Conservation (phyloP, 2,329 filamentous ascomycete species). For the Sporothrix brasiliensis region DNA sequence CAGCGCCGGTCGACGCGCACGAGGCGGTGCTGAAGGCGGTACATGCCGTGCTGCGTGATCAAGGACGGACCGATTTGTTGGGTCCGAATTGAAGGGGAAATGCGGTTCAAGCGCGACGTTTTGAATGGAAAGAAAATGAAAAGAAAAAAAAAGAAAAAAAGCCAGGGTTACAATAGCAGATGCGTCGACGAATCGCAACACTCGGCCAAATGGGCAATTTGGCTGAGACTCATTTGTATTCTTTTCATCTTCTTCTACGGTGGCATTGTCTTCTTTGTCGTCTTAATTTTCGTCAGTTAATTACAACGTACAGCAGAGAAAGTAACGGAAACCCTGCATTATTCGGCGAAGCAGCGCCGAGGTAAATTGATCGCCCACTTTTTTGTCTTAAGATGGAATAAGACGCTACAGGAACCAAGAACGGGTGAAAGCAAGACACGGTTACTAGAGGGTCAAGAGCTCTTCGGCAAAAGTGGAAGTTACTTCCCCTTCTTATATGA, state of each 20-base stretch:
- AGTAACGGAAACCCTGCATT: background rate
- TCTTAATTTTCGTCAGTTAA: background rate
- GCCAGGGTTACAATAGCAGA: conserved; percentile 3
- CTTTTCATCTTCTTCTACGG: too few relatives aligned
- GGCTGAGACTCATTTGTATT: background rate
- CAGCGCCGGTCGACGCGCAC: conserved; percentile 53
- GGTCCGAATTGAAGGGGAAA: conserved; percentile 4
- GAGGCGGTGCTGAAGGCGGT: conserved; percentile 46
- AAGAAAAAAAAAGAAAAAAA: background rate
- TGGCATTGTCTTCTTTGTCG: background rate
- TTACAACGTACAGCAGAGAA: background rate
- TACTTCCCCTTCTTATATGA: background rate
- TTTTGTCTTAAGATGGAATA: background rate
- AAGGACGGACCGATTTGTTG: conserved; percentile 33
- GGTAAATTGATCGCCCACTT: background rate
- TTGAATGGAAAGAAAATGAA: too few relatives aligned
- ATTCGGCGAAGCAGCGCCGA: conserved; percentile 1
- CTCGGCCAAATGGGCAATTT: background rate
- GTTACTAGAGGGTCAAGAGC: background rate
- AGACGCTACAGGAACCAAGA: background rate
- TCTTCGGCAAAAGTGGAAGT: background rate
- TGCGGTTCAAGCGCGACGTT: background rate
- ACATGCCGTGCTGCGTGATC: conserved; percentile 32
- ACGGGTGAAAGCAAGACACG: background rate
- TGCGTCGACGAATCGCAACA: conserved; percentile 3